A percentile compares a stretch with the other conserved stretches of the same genome.
phyloP scores from a whole-genome alignment of 2,329 filamentous ascomycete genomes.

The Xylariaceae sp. region DNA sequence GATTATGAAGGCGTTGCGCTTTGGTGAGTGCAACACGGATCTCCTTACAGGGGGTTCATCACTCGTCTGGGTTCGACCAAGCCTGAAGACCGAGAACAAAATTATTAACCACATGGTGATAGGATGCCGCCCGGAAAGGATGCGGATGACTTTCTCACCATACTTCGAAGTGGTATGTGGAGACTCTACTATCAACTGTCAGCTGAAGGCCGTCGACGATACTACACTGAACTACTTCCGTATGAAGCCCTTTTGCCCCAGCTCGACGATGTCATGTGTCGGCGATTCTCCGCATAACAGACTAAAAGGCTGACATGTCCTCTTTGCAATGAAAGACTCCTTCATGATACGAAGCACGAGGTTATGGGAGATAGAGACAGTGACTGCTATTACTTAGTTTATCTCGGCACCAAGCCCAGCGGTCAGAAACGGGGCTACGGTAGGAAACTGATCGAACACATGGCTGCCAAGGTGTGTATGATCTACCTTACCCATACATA shows the following conservation, averaged over 20 bases:
- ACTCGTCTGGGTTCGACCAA: neutral
- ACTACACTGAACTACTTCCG: constrained; percentile 74
- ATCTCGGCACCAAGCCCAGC: constrained; percentile 70
- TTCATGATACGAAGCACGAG: constrained; percentile 67
- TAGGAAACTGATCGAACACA: constrained; percentile 65
- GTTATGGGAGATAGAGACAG: constrained; percentile 64
- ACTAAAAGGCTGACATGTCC: no score
- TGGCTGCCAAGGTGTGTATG: constrained; percentile 55
- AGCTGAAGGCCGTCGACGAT: constrained; percentile 65
- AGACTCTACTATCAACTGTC: constrained; percentile 71
- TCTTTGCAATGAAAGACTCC: constrained; percentile 35
- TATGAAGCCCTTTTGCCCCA: no score
- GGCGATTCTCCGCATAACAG: no score
- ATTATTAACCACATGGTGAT: constrained; percentile 9
- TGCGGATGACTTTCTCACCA: constrained; percentile 69
- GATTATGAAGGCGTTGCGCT: constrained; percentile 75
- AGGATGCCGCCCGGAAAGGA: constrained; percentile 74
- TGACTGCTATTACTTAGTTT: constrained; percentile 77
- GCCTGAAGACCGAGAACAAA: neutral
- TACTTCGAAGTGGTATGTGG: constrained; percentile 74
- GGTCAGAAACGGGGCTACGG: constrained; percentile 71
- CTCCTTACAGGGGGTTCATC: neutral
- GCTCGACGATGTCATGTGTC: no score
- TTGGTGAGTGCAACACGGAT: constrained; percentile 53
- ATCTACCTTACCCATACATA: neutral